These are phyloP conservation scores for Pleurotus djamor DNA, from an alignment of 768 basidiomycete genomes.

Conservation along the genomic window DNA sequence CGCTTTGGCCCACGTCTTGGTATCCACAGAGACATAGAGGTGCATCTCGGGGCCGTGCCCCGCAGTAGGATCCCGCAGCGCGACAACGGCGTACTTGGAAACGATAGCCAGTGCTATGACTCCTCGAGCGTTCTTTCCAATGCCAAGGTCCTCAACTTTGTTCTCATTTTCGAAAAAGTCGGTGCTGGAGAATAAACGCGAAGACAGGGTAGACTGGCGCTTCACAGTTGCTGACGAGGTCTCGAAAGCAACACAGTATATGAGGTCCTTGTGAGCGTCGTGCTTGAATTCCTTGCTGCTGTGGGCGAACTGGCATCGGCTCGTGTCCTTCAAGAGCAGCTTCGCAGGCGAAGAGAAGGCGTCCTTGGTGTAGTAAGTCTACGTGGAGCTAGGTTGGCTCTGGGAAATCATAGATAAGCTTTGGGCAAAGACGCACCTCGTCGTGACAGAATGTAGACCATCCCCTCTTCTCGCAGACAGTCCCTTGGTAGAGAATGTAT, in stretches of 20 bases:
- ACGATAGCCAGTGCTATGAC: slow-evolving; percentile 94
- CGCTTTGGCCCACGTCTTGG: slow-evolving; percentile 82
- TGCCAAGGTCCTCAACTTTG: slow-evolving; percentile 82
- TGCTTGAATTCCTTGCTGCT: slow-evolving; percentile 82
- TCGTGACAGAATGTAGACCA: slow-evolving; percentile 68
- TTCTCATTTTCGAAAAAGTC: slow-evolving; percentile 76
- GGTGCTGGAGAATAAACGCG: slow-evolving; percentile 77
- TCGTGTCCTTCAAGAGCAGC: slow-evolving; percentile 66
- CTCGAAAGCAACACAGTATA: slow-evolving; percentile 92
- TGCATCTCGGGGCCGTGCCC: slow-evolving; percentile 68
- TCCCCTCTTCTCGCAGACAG: slow-evolving; percentile 50
- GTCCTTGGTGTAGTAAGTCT: slow-evolving; percentile 91
- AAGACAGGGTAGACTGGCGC: slow-evolving; percentile 49
- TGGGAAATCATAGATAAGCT: neutral
- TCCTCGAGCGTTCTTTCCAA: slow-evolving; percentile 81
- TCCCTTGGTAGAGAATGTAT: slow-evolving; percentile 79
- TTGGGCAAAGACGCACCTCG: slow-evolving; percentile 46
- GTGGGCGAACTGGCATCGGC: slow-evolving; percentile 87
- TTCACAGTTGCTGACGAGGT: slow-evolving; percentile 41
- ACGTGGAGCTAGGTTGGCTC: slow-evolving; percentile 8
- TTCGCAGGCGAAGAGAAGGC: slow-evolving; percentile 66
- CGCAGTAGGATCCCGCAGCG: slow-evolving; percentile 66
- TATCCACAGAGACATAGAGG: slow-evolving; percentile 85
- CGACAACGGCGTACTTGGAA: slow-evolving; percentile 90
- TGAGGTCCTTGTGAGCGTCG: slow-evolving; percentile 66